phyloP scores from a whole-genome alignment of 331 rosid genomes.

The Pyrus hybrid region DNA sequence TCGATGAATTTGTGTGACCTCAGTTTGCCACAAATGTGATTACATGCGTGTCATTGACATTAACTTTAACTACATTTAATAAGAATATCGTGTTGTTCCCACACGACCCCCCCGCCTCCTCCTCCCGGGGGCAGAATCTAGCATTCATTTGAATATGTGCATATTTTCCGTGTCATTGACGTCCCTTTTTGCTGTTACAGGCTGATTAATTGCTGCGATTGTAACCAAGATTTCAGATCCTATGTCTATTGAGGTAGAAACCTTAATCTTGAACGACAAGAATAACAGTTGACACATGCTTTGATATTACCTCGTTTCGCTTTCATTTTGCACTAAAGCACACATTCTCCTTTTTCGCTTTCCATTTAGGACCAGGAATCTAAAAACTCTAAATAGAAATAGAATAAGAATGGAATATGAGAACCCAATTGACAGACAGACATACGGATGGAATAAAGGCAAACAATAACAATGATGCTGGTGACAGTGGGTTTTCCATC shows the following conservation, averaged over 20 bases:
- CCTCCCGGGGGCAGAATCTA: not conserved
- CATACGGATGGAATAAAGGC: not conserved
- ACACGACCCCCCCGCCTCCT: too few species aligned
- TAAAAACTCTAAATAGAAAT: not conserved
- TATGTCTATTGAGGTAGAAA: slow-evolving; percentile 33
- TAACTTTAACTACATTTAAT: not conserved
- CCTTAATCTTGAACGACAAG: too few species aligned
- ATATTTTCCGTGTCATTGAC: slow-evolving; percentile 5
- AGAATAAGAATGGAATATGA: not conserved
- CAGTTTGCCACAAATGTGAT: too few species aligned
- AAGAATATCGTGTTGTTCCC: not conserved
- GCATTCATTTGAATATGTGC: not conserved
- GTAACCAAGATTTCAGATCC: slow-evolving; percentile 22
- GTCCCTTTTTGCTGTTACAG: slow-evolving; percentile 38
- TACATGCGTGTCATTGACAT: not conserved
- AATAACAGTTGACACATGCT: slow-evolving; percentile 12
- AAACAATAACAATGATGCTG: not conserved
- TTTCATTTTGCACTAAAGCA: not conserved
- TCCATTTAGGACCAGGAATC: too few species aligned
- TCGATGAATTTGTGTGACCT: too few species aligned
- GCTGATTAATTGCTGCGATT: slow-evolving; percentile 34
- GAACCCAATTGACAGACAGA: too few species aligned
- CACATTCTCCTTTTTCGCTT: not conserved
- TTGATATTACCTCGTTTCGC: not conserved
- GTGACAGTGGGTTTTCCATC: not conserved